Evolutionary conservation across 305 asterid genomes (phyloP).

Genomic region (Ajuga reptans): DNA sequence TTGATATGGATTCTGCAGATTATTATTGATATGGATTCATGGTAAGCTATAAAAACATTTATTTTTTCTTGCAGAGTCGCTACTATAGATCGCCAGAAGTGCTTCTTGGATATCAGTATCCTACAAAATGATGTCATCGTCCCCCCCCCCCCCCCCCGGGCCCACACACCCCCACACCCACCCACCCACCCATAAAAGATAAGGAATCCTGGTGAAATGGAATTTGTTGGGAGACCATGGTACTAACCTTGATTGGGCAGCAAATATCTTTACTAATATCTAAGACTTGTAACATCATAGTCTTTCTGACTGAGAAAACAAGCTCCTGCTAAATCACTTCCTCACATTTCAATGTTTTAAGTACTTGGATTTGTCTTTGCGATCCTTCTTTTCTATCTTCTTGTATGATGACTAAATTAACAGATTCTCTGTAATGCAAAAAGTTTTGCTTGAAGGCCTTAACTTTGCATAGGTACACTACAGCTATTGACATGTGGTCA

Average conservation of each 20-base stretch:
- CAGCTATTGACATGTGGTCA: constrained; percentile 99
- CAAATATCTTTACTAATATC: too few relatives aligned
- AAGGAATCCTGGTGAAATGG: not conserved
- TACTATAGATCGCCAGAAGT: constrained; percentile 99
- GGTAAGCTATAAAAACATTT: not conserved
- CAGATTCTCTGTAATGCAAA: constrained; percentile 25
- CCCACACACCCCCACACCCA: too few relatives aligned
- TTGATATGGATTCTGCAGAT: constrained; percentile 12
- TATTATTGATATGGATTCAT: not conserved
- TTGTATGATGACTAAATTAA: not conserved
- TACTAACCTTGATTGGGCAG: constrained; percentile 7
- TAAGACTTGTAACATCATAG: not conserved
- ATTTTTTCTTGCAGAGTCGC: constrained; percentile 69
- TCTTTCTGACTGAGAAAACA: not conserved
- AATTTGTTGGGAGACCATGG: constrained; percentile 6
- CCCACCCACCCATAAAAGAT: not conserved
- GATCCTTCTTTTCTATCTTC: not conserved
- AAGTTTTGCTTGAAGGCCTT: constrained; percentile 39
- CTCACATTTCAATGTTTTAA: constrained; percentile 6
- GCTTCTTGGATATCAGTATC: constrained; percentile 99
- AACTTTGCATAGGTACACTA: constrained; percentile 66
- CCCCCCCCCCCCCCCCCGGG: not conserved
- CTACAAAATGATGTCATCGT: constrained; percentile 29
- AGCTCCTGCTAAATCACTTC: constrained; percentile 9
- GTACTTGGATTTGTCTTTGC: not conserved